A percentile compares a stretch with the other conserved stretches of the same genome.
Evolutionary conservation across 495 filamentous ascomycete genomes (phyloP).

Genomic region (Hypoxylon cercidicola): DNA sequence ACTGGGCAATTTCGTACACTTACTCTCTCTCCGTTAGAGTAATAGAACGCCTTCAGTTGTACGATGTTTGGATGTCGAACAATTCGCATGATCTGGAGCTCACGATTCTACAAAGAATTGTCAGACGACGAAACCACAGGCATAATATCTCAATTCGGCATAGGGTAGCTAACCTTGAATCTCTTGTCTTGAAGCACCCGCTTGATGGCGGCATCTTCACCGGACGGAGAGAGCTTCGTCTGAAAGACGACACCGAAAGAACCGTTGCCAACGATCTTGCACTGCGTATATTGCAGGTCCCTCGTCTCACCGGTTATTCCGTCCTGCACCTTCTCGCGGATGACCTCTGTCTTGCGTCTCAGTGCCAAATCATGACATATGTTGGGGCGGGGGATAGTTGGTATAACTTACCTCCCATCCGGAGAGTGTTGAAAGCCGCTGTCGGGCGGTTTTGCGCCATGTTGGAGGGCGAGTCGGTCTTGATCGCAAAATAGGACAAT

Average conservation of each 20-base stretch:
- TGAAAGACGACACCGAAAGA: slow-evolving; percentile 99
- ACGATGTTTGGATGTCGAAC: slow-evolving; percentile 99
- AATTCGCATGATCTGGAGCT: slow-evolving; percentile 99
- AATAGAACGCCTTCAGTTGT: slow-evolving; percentile 98
- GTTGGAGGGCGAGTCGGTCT: slow-evolving; percentile 39
- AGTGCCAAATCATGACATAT: slow-evolving; percentile 21
- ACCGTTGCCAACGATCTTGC: slow-evolving; percentile 99
- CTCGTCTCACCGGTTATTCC: slow-evolving; percentile 94
- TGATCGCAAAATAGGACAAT: slow-evolving; percentile 41
- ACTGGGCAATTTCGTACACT: slow-evolving; percentile 44
- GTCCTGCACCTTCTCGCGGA: slow-evolving; percentile 99
- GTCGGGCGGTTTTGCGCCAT: slow-evolving; percentile 63
- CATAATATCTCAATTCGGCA: slow-evolving; percentile 3
- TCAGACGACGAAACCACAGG: slow-evolving; percentile 46
- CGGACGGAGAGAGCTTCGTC: slow-evolving; percentile 95
- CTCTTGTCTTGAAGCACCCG: slow-evolving; percentile 97
- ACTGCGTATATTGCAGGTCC: slow-evolving; percentile 98
- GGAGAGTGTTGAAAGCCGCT: slow-evolving; percentile 63
- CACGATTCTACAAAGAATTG: slow-evolving; percentile 78
- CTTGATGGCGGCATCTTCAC: slow-evolving; percentile 99
- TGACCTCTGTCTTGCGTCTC: slow-evolving; percentile 74
- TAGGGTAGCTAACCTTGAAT: slow-evolving; percentile 80
- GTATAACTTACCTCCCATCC: slow-evolving; percentile 63
- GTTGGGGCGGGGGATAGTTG: slow-evolving; percentile 18
- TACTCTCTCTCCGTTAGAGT: slow-evolving; percentile 98